These are phyloP conservation scores for Logfia minima DNA, from an alignment of 129 eudicot species.

Conservation along the genomic window DNA sequence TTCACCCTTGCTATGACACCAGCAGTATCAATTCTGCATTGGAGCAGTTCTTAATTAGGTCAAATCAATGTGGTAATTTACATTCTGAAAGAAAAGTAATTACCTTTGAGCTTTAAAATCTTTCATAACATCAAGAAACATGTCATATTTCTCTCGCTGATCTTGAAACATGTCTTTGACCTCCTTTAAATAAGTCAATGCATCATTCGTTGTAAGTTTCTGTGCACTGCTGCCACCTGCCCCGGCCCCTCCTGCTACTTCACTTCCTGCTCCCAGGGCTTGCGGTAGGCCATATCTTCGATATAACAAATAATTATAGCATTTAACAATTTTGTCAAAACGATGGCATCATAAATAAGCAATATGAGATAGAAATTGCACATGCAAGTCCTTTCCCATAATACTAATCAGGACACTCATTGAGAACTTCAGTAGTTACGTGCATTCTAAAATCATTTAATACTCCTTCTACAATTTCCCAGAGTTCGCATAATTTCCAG, in stretches of 20 bases:
- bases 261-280: conserved; percentile 57
- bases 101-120: conserved; percentile 97
- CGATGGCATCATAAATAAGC: not conserved
- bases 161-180: conserved; percentile 95
- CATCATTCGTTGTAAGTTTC: conserved; percentile 91
- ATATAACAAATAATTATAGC: conserved; percentile 1
- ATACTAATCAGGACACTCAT: not conserved
- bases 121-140: conserved; percentile 85
- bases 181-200: conserved; percentile 81
- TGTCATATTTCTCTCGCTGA: conserved; percentile 83
- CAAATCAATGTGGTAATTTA: not conserved
- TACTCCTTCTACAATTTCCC: not conserved
- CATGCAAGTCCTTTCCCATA: not conserved
- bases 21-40: conserved; percentile 82
- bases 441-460: not conserved
- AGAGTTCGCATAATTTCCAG: not conserved
- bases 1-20: conserved; percentile 97
- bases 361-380: conserved; percentile 1
- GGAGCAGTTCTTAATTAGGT: conserved; percentile 19
- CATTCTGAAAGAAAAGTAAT: not conserved
- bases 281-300: conserved; percentile 82
- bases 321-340: not conserved
- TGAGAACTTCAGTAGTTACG: not conserved
- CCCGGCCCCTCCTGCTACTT: conserved; percentile 38
- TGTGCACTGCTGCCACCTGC: conserved; percentile 52